Evolutionary conservation across 345 rosid genomes (phyloP).

Genomic region (Cardamine occulta): DNA sequence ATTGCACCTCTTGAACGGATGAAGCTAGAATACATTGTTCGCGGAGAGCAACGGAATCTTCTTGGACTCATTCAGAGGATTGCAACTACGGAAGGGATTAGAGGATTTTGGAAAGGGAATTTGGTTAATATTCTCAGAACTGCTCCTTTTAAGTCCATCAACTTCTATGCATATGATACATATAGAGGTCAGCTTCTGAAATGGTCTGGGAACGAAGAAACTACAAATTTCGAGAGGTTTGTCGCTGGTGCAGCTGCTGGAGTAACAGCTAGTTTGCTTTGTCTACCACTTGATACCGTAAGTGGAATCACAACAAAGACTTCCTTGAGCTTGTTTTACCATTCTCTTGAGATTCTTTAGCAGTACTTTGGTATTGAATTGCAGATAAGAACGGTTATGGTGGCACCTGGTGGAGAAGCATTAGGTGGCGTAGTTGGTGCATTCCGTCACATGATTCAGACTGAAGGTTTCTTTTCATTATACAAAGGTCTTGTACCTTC

Average conservation of each 20-base stretch:
- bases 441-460: slow-evolving; percentile 60
- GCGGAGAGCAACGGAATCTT: slow-evolving; percentile 64
- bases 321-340: neutral
- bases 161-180: slow-evolving; percentile 75
- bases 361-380: slow-evolving; percentile 13
- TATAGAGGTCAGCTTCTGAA: slow-evolving; percentile 68
- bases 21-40: slow-evolving; percentile 77
- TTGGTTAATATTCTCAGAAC: slow-evolving; percentile 71
- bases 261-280: slow-evolving; percentile 68
- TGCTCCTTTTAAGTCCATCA: slow-evolving; percentile 79
- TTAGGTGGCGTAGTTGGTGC: slow-evolving; percentile 75
- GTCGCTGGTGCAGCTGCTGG: slow-evolving; percentile 85
- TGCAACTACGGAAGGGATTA: slow-evolving; percentile 63
- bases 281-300: slow-evolving; percentile 77
- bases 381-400: slow-evolving; percentile 72
- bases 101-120: slow-evolving; percentile 83
- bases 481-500: slow-evolving; percentile 78
- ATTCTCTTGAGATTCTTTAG: slow-evolving; percentile 11
- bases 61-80: slow-evolving; percentile 57
- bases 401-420: slow-evolving; percentile 80
- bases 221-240: slow-evolving; percentile 71
- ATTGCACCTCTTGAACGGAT: slow-evolving; percentile 81
- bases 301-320: slow-evolving; percentile 32
- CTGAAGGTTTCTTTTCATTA: slow-evolving; percentile 75
- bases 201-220: slow-evolving; percentile 61